A percentile compares a stretch with the other conserved stretches of the same genome.
These are phyloP conservation scores for Kwoniella sp. DNA, from an alignment of 768 basidiomycete species.

Conservation along the genomic window DNA sequence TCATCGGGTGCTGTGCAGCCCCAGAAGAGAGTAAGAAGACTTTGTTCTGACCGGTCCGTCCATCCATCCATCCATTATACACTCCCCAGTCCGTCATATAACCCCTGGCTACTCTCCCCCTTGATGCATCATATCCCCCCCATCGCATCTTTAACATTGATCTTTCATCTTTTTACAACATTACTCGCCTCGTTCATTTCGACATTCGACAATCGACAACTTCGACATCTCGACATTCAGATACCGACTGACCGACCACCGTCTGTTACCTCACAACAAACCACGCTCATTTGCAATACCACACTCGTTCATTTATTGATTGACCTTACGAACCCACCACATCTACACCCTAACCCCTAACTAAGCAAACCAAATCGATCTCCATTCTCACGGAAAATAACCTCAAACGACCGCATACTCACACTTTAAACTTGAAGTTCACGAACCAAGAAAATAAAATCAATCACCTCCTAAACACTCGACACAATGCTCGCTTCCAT, in stretches of 20 bases:
- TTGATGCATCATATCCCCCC: background rate
- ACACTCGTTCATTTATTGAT: constrained; percentile 1
- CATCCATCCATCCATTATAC: background rate
- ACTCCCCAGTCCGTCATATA: constrained; percentile 4
- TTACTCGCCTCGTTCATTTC: constrained; percentile 15
- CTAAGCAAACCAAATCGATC: no score
- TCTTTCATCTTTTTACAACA: background rate
- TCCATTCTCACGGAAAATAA: no score
- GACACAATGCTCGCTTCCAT: constrained; percentile 39
- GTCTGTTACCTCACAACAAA: constrained; percentile 1
- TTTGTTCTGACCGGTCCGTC: background rate
- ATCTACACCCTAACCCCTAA: no score
- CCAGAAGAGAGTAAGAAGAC: no score
- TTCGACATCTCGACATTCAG: background rate
- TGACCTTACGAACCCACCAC: no score
- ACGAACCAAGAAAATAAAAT: background rate
- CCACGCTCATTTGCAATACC: constrained; percentile 9
- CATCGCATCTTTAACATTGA: background rate
- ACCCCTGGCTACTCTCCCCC: constrained; percentile 4
- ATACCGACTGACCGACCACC: constrained; percentile 14
- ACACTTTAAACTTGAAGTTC: no score
- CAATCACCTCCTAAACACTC: no score
- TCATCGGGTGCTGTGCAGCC: background rate
- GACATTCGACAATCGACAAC: constrained; percentile 6
- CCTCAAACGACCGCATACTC: no score